Evolutionary conservation across 805 yeast species (phyloP).

Genomic region (Hanseniaspora clermontiae): DNA sequence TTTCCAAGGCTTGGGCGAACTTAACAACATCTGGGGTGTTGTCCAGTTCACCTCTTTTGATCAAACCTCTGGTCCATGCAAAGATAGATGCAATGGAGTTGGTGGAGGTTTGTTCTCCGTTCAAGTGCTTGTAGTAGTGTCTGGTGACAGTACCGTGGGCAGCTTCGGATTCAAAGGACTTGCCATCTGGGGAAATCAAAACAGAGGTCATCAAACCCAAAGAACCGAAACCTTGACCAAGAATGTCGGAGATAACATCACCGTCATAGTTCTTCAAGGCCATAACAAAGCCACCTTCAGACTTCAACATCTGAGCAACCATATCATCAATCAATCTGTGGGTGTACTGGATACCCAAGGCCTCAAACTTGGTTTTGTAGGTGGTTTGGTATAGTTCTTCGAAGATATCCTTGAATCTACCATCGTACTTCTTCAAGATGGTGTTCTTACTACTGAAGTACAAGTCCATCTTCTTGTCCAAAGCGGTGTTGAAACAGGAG

Average conservation of each 20-base stretch:
- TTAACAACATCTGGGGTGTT: constrained; percentile 55
- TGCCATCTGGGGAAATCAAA: constrained; percentile 72
- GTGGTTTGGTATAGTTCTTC: constrained; percentile 48
- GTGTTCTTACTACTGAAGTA: constrained; percentile 69
- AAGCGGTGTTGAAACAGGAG: constrained; percentile 64
- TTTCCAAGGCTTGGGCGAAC: constrained; percentile 54
- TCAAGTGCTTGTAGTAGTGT: constrained; percentile 71
- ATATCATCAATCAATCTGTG: constrained; percentile 76
- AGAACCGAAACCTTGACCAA: constrained; percentile 79
- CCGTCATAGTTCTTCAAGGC: constrained; percentile 80
- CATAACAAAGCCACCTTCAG: constrained; percentile 69
- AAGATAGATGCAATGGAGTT: constrained; percentile 76
- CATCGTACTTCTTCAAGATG: constrained; percentile 69
- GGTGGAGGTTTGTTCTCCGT: constrained; percentile 72
- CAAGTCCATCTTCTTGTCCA: constrained; percentile 49
- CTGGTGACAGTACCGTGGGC: constrained; percentile 84
- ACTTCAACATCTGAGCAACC: constrained; percentile 82
- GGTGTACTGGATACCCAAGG: constrained; percentile 54
- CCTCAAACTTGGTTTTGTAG: constrained; percentile 47
- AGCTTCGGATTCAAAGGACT: constrained; percentile 75
- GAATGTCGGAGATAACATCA: constrained; percentile 75
- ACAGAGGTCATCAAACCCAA: constrained; percentile 77
- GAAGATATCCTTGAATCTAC: constrained; percentile 70
- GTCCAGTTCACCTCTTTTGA: constrained; percentile 70
- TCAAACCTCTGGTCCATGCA: constrained; percentile 77